Conservation (phyloP, 2,329 filamentous ascomycete species). For the Gaeumannomyces sp. region DNA sequence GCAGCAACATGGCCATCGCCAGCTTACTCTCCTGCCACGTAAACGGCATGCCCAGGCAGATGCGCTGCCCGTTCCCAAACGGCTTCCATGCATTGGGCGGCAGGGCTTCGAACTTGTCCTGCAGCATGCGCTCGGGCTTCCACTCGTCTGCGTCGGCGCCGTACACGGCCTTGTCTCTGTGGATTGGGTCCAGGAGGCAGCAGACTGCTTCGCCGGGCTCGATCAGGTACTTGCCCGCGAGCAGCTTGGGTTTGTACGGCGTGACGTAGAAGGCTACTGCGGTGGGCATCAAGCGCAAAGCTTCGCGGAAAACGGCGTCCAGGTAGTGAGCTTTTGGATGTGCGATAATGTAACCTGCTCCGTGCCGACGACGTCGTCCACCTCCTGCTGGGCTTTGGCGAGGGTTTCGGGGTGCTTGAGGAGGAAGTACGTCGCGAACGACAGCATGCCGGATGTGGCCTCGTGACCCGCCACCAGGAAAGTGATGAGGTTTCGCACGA, state of each 20-base stretch:
- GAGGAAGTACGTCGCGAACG: slow-evolving; percentile 44
- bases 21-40: slow-evolving; percentile 68
- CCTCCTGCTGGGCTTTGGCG: slow-evolving; percentile 43
- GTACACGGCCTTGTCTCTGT: slow-evolving; percentile 57
- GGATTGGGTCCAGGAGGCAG: slow-evolving; percentile 45
- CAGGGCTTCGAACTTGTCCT: slow-evolving; percentile 57
- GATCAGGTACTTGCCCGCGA: slow-evolving; percentile 57
- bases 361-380: slow-evolving; percentile 43
- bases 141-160: slow-evolving; percentile 61
- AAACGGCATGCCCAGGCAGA: slow-evolving; percentile 65
- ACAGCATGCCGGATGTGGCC: slow-evolving; percentile 47
- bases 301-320: slow-evolving; percentile 48
- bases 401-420: slow-evolving; percentile 41
- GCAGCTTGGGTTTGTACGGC: slow-evolving; percentile 35
- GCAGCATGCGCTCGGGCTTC: slow-evolving; percentile 65
- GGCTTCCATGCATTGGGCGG: slow-evolving; percentile 62
- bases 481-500: slow-evolving; percentile 14
- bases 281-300: slow-evolving; percentile 43
- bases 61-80: slow-evolving; percentile 53
- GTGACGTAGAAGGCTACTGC: slow-evolving; percentile 35
- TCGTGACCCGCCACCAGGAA: slow-evolving; percentile 49
- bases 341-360: slow-evolving; percentile 38
- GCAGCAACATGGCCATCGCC: slow-evolving; percentile 56
- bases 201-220: slow-evolving; percentile 43
- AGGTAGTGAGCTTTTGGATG: slow-evolving; percentile 47